A percentile compares a stretch with the other conserved stretches of the same genome.
Evolutionary conservation across 345 rosid species (phyloP).

Genomic region (Microthlaspi erraticum): DNA sequence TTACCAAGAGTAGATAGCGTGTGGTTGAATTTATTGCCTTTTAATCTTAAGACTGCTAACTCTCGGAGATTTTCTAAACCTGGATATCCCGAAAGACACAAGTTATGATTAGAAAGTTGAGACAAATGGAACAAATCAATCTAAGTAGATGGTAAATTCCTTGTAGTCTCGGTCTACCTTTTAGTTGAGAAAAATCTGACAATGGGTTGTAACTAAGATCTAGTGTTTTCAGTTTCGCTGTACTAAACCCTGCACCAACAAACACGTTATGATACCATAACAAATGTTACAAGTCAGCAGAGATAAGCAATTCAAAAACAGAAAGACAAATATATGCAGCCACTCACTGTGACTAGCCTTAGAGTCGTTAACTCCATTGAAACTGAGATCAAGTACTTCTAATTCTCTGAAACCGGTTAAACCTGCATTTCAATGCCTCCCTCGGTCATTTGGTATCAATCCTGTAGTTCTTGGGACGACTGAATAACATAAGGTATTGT

Average conservation of each 20-base stretch:
- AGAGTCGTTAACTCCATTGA: slow-evolving; percentile 18
- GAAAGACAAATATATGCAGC: neutral
- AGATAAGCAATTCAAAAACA: neutral
- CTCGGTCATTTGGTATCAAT: neutral
- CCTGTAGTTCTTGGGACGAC: neutral
- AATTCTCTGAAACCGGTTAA: slow-evolving; percentile 14
- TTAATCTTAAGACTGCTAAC: slow-evolving; percentile 20
- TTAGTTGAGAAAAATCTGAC: slow-evolving; percentile 24
- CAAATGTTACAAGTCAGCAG: slow-evolving; percentile 6
- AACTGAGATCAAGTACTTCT: slow-evolving; percentile 23
- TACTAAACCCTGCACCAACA: slow-evolving; percentile 22
- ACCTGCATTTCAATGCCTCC: slow-evolving; percentile 17
- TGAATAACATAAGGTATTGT: neutral
- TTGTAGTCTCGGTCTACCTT: slow-evolving; percentile 10
- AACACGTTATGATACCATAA: slow-evolving; percentile 18
- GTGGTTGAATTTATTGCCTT: slow-evolving; percentile 24
- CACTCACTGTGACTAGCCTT: slow-evolving; percentile 28
- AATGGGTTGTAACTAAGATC: slow-evolving; percentile 30
- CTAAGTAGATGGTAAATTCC: neutral
- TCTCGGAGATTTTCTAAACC: slow-evolving; percentile 31
- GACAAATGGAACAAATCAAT: slow-evolving; percentile 9
- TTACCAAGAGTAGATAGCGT: slow-evolving; percentile 27
- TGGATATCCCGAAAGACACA: slow-evolving; percentile 3
- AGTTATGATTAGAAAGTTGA: neutral
- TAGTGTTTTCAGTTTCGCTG: slow-evolving; percentile 26